Evolutionary conservation across 768 basidiomycete species (phyloP).

Genomic region (Phlebiopsis gigantea): DNA sequence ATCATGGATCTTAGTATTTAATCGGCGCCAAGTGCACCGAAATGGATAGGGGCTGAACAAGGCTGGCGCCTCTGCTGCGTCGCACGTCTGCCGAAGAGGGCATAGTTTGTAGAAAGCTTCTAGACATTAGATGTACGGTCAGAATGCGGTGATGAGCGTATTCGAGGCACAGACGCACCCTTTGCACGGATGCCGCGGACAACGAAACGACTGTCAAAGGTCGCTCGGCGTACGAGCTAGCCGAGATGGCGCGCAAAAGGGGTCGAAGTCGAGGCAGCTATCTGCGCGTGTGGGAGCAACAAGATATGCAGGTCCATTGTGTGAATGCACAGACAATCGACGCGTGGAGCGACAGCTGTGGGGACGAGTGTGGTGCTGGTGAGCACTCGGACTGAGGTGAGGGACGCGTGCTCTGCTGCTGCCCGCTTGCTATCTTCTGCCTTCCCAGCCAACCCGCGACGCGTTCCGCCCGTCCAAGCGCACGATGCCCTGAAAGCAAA

Average conservation of each 20-base stretch:
- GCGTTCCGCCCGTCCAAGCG: background rate
- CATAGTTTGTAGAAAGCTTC: background rate
- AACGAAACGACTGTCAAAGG: background rate
- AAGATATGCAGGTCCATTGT: background rate
- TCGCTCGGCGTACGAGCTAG: background rate
- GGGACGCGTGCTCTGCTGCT: background rate
- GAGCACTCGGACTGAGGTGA: background rate
- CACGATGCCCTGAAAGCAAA: background rate
- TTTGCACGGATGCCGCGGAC: background rate
- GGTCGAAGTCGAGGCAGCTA: background rate
- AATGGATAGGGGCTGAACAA: background rate
- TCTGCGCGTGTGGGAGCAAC: background rate
- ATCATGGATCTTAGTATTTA: background rate
- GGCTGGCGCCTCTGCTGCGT: background rate
- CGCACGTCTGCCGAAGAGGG: background rate
- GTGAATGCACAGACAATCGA: background rate
- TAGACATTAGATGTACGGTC: background rate
- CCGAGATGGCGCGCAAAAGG: background rate
- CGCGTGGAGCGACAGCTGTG: background rate
- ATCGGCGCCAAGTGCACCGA: background rate
- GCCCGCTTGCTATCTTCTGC: background rate
- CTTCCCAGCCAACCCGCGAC: background rate
- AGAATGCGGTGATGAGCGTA: background rate
- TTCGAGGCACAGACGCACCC: background rate
- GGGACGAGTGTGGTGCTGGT: background rate